Evolutionary conservation across 345 rosid genomes (phyloP).

Genomic region (Linum tenue): DNA sequence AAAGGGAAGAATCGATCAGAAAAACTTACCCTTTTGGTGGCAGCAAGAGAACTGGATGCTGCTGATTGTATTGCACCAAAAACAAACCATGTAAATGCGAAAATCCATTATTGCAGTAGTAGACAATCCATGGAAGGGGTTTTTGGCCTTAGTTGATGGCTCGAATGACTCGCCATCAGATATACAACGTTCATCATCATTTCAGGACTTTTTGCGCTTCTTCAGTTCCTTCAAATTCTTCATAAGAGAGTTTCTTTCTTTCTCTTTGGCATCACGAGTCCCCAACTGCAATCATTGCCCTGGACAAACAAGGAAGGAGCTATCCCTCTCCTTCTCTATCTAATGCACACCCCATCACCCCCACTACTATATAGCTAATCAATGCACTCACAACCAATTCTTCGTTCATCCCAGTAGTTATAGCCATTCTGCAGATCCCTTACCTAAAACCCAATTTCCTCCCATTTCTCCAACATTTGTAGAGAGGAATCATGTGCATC

Average conservation of each 20-base stretch:
- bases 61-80: background rate
- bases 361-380: constrained; percentile 6
- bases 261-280: background rate
- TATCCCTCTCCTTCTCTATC: background rate
- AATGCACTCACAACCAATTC: background rate
- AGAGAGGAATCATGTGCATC: background rate
- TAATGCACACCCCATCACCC: constrained; percentile 7
- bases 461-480: background rate
- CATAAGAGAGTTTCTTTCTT: background rate
- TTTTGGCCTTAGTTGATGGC: background rate
- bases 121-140: background rate
- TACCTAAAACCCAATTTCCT: constrained; percentile 12
- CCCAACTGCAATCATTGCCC: background rate
- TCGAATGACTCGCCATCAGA: constrained; percentile 25
- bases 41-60: background rate
- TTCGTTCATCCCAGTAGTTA: constrained; percentile 19
- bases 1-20: no score
- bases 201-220: background rate
- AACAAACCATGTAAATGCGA: background rate
- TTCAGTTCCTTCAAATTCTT: background rate
- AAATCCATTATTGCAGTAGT: no score
- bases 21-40: background rate
- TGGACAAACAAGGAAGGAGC: background rate
- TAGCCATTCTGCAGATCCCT: constrained; percentile 12
- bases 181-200: background rate